These are phyloP conservation scores for Xylaria sp. DNA, from an alignment of 2,329 filamentous ascomycete species.

Conservation along the genomic window DNA sequence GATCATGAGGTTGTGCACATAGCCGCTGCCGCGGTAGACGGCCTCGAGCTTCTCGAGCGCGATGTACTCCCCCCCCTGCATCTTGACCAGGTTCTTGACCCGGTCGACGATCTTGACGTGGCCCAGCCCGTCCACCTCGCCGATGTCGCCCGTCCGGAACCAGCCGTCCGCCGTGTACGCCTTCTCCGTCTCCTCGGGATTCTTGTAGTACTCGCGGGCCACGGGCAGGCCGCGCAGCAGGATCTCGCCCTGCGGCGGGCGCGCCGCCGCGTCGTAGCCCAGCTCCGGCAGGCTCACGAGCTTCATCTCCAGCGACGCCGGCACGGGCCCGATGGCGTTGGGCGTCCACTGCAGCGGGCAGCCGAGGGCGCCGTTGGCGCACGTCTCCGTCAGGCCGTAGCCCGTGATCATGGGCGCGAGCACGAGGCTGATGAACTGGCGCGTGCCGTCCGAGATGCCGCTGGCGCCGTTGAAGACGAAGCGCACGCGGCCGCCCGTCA, in stretches of 20 bases:
- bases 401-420: constrained; percentile 93
- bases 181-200: constrained; percentile 81
- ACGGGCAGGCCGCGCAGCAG: constrained; percentile 81
- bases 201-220: constrained; percentile 77
- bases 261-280: constrained; percentile 76
- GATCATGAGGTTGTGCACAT: constrained; percentile 85
- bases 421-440: constrained; percentile 87
- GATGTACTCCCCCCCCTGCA: constrained; percentile 93
- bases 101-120: constrained; percentile 89
- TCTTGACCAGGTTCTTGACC: constrained; percentile 98
- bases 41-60: constrained; percentile 95
- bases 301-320: constrained; percentile 82
- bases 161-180: constrained; percentile 82
- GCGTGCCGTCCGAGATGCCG: constrained; percentile 83
- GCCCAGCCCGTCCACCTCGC: constrained; percentile 79
- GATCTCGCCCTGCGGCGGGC: constrained; percentile 87
- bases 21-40: constrained; percentile 78
- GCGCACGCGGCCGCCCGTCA: constrained; percentile 85
- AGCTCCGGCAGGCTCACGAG: constrained; percentile 88
- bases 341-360: constrained; percentile 85
- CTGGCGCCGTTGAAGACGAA: constrained; percentile 95
- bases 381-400: constrained; percentile 94
- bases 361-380: constrained; percentile 79
- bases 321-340: constrained; percentile 74
- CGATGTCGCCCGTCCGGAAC: constrained; percentile 97